Evolutionary conservation across 169 alveolate genomes (phyloP).

Genomic region (Perkinsus olseni): DNA sequence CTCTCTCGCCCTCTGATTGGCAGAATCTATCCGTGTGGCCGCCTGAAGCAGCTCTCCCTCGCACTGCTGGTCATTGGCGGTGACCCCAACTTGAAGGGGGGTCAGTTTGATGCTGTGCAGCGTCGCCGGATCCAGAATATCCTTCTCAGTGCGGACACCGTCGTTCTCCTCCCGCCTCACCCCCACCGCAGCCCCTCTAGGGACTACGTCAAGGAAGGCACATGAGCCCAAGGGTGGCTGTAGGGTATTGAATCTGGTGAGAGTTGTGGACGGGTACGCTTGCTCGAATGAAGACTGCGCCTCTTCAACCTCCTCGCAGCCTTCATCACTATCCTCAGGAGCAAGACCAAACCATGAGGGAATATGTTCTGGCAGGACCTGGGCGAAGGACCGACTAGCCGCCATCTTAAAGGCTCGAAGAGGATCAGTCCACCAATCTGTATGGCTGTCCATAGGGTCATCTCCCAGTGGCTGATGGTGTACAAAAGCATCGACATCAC

Average conservation of each 20-base stretch:
- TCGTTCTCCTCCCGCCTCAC: neutral
- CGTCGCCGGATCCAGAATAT: neutral
- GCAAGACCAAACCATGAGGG: neutral
- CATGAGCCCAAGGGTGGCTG: neutral
- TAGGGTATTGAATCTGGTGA: neutral
- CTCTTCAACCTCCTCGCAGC: neutral
- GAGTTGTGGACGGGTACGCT: neutral
- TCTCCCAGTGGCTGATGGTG: neutral
- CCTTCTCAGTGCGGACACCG: neutral
- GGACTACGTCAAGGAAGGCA: neutral
- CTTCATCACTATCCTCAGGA: neutral
- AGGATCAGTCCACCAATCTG: neutral
- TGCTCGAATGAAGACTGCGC: neutral
- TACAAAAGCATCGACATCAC: neutral
- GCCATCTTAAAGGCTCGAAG: neutral
- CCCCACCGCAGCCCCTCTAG: neutral
- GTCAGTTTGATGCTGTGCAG: neutral
- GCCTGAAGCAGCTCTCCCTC: neutral
- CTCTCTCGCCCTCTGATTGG: neutral
- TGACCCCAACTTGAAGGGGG: neutral
- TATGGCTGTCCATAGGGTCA: neutral
- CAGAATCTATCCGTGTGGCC: neutral
- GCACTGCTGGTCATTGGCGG: neutral
- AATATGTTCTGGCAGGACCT: neutral
- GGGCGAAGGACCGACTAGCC: neutral